A percentile compares a stretch with the other conserved stretches of the same genome.
Evolutionary conservation across 2,329 filamentous ascomycete species (phyloP).

Genomic region (Aspergillus arachidicola): DNA sequence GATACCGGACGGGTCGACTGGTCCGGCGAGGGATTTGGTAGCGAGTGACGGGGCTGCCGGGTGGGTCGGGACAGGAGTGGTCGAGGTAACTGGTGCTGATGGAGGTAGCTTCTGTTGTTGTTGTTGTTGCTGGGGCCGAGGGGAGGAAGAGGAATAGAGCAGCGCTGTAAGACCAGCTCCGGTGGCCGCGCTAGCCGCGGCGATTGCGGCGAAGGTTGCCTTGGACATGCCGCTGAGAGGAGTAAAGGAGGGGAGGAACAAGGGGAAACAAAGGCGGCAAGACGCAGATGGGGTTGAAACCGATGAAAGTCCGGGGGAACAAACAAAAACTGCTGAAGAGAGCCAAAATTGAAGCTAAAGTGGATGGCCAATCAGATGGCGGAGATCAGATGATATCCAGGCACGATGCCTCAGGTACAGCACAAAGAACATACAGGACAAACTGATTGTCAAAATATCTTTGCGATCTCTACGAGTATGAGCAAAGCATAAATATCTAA

Average conservation of each 20-base stretch:
- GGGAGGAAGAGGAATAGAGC: constrained; percentile 64
- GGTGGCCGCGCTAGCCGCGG: constrained; percentile 73
- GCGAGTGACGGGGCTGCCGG: constrained; percentile 34
- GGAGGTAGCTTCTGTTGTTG: constrained; percentile 27
- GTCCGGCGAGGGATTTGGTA: constrained; percentile 34
- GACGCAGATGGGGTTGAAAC: not conserved
- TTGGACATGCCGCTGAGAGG: constrained; percentile 68
- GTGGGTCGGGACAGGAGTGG: constrained; percentile 42
- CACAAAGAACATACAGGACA: not conserved
- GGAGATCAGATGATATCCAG: constrained; percentile 11
- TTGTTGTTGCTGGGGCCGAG: constrained; percentile 28
- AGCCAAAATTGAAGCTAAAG: constrained; percentile 11
- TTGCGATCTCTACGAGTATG: not conserved
- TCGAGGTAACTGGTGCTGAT: constrained; percentile 32
- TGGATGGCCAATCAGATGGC: constrained; percentile 9
- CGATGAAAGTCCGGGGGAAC: not conserved
- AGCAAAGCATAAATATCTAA: not conserved
- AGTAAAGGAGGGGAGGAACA: not conserved
- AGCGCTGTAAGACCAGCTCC: constrained; percentile 73
- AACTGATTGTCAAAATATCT: not conserved
- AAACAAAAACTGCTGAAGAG: constrained; percentile 5
- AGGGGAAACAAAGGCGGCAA: constrained; percentile 1
- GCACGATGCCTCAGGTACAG: not conserved
- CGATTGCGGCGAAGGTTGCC: constrained; percentile 72
- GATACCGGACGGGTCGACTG: constrained; percentile 73